These are phyloP conservation scores for Kappamyces sp. DNA, from an alignment of 192 early-diverging fungal species.

Conservation along the genomic window DNA sequence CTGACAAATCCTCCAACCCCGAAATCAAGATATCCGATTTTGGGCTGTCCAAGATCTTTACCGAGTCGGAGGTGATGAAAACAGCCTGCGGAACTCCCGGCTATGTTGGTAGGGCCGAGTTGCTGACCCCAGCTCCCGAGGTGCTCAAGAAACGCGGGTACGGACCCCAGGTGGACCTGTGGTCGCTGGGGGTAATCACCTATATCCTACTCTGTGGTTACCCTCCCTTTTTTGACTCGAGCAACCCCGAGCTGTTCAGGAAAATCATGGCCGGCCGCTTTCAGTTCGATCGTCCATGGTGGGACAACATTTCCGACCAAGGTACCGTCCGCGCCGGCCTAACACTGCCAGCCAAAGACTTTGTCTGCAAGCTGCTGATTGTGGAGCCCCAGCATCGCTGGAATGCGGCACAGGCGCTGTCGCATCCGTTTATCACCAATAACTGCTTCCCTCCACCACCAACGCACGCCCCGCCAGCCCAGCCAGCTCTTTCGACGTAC, in stretches of 20 bases:
- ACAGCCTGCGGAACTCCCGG: slow-evolving; percentile 87
- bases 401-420: slow-evolving; percentile 36
- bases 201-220: slow-evolving; percentile 44
- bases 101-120: slow-evolving; percentile 63
- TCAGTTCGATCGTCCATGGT: slow-evolving; percentile 82
- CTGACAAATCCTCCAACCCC: slow-evolving; percentile 36
- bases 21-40: slow-evolving; percentile 93
- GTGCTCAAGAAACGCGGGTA: slow-evolving; percentile 66
- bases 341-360: slow-evolving; percentile 49
- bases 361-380: slow-evolving; percentile 49
- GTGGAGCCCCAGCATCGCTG: slow-evolving; percentile 47
- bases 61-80: slow-evolving; percentile 53
- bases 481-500: too few relatives aligned
- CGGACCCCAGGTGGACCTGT: slow-evolving; percentile 65
- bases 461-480: neutral
- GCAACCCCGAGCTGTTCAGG: slow-evolving; percentile 50
- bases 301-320: slow-evolving; percentile 72
- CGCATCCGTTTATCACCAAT: slow-evolving; percentile 44
- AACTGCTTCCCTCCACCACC: slow-evolving; percentile 23
- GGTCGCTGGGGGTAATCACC: slow-evolving; percentile 62
- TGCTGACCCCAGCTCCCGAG: slow-evolving; percentile 70
- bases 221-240: slow-evolving; percentile 44
- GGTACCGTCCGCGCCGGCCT: slow-evolving; percentile 21
- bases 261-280: slow-evolving; percentile 82
- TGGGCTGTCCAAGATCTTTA: slow-evolving; percentile 81